Evolutionary conservation across 768 basidiomycete species (phyloP).

Genomic region (Russula compacta): DNA sequence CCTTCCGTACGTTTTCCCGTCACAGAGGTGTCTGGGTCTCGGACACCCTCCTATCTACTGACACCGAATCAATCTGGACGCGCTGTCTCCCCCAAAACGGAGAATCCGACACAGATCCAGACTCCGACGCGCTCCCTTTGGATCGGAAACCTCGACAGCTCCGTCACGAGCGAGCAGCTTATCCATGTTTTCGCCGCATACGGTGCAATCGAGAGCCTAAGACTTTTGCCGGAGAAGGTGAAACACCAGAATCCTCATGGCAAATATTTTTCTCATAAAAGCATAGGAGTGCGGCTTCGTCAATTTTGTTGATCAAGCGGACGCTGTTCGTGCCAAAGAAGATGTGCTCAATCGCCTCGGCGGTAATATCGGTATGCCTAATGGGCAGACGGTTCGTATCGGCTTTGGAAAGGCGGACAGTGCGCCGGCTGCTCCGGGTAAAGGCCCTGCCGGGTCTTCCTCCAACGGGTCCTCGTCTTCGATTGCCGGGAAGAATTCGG

Average conservation of each 20-base stretch:
- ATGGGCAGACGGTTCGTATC: constrained; percentile 92
- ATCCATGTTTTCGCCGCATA: constrained; percentile 94
- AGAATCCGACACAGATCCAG: constrained; percentile 70
- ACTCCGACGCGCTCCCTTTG: constrained; percentile 93
- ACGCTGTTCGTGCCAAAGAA: constrained; percentile 96
- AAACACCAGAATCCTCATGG: constrained; percentile 9
- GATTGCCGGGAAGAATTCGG: constrained; percentile 35
- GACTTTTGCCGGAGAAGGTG: constrained; percentile 96
- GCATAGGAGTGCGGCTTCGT: constrained; percentile 95
- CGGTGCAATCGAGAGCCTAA: constrained; percentile 91
- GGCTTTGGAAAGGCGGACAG: constrained; percentile 98
- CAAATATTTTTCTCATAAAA: constrained; percentile 1
- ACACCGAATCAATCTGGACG: constrained; percentile 61
- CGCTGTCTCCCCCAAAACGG: constrained; percentile 77
- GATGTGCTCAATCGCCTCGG: constrained; percentile 94
- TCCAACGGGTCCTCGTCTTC: constrained; percentile 60
- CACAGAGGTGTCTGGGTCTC: constrained; percentile 21
- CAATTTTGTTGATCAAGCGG: constrained; percentile 92
- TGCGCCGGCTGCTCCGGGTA: constrained; percentile 84
- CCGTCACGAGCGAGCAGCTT: constrained; percentile 88
- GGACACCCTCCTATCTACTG: constrained; percentile 58
- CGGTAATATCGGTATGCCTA: constrained; percentile 89
- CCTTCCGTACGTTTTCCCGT: constrained; percentile 21
- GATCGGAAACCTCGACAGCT: constrained; percentile 97
- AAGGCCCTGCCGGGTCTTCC: constrained; percentile 54